Base-by-base conservation (phyloP, 768 basidiomycete genomes). In the Mycena rosella region DNA sequence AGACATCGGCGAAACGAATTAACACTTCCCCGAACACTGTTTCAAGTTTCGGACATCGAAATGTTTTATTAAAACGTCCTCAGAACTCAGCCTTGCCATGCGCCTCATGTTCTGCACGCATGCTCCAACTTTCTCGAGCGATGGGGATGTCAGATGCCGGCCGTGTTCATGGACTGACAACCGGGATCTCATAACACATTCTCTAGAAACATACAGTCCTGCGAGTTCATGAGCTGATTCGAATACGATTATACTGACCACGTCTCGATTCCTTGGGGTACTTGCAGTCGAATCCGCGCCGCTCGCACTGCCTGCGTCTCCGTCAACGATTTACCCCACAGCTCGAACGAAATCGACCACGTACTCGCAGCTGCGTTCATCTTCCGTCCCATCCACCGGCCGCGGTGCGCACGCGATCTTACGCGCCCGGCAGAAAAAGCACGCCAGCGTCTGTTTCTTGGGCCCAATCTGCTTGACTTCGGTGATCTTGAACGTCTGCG, bases 1-100 rank as follows among this genome's bases (percentile, higher is more conserved):
- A 72, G 89, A 90, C 75, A 88, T 89, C 49, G 89, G 88, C 24
- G 84, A 86, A 56, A 2, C 51, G 4, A 9, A 7, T 24, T 48
- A 6, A 32, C n/a, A 14, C 11, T 45, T 10, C 38, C 11, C 32
- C 32, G 32, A 34, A 34, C 32, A 11, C 32, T 34, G 32, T 34
- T 34, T 34, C 32, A 34, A 6, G 32, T 34, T 34, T 5, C 32
- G 6, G n/a, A 34, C 6, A 11, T 5, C 32, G 5, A 11, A 34
- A 34, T 34, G 32, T 34, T 34, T 34, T 11, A 34, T 11, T 34
- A 34, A 34, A 34, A 6, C 32, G 11, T 34, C 32, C 11, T 34
- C 32, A 34, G 32, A 34, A 34, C 32, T 6, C 32, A 34, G 32
- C 32, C 51, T 32, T 22, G 15, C 17, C 17, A 30, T 51, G 49